Evolutionary conservation across 495 filamentous ascomycete genomes (phyloP).

Genomic region (Hyaloscypha hepaticicola): DNA sequence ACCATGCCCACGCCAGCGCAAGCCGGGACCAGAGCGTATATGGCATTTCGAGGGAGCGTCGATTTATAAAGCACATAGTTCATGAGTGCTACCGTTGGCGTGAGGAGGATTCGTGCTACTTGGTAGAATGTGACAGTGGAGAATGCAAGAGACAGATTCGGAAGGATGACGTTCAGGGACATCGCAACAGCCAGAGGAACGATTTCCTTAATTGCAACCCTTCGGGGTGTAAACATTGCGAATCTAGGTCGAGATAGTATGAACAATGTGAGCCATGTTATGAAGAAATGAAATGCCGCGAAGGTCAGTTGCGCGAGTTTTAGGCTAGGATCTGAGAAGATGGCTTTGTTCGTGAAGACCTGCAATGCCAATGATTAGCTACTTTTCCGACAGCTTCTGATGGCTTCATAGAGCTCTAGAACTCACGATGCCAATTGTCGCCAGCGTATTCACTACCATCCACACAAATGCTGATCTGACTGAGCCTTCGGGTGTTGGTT

Average conservation of each 20-base stretch:
- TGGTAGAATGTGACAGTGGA: constrained; percentile 76
- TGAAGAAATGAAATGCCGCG: constrained; percentile 70
- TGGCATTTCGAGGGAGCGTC: constrained; percentile 54
- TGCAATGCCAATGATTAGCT: constrained; percentile 31
- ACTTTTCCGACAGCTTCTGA: background rate
- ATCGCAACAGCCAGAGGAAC: constrained; percentile 66
- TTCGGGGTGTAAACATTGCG: constrained; percentile 58
- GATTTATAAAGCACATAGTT: constrained; percentile 64
- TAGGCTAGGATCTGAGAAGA: constrained; percentile 66
- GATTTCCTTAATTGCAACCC: constrained; percentile 54
- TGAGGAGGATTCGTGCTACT: constrained; percentile 68
- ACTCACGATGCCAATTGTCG: constrained; percentile 61
- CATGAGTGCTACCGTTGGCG: constrained; percentile 64
- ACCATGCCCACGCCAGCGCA: constrained; percentile 68
- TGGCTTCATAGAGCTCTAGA: background rate
- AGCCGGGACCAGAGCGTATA: constrained; percentile 59
- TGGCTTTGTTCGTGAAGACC: constrained; percentile 77
- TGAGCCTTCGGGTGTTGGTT: constrained; percentile 11
- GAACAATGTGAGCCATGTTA: constrained; percentile 66
- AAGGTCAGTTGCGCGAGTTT: constrained; percentile 67
- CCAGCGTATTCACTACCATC: constrained; percentile 59
- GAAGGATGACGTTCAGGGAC: constrained; percentile 71
- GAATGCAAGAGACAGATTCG: constrained; percentile 69
- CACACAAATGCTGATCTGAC: constrained; percentile 44
- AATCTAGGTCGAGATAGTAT: constrained; percentile 61